Evolutionary conservation across 352 stramenopile species (phyloP), one percentile per base, ranked within the genome.

Genomic region (Phytophthora tubulina): DNA sequence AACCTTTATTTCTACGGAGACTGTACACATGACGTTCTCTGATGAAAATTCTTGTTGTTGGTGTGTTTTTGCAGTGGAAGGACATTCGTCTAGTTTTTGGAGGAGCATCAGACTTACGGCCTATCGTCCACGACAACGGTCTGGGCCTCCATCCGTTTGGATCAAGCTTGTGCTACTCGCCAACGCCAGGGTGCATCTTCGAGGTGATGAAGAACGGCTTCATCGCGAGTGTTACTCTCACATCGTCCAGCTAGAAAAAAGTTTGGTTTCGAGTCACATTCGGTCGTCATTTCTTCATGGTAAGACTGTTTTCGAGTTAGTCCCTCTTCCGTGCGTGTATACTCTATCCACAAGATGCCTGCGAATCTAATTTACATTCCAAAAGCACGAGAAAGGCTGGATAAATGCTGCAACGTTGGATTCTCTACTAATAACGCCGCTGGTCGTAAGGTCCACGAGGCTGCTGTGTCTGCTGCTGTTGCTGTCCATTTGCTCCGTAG

Each of bases 171-270:
- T 96, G 86, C 67, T 96, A 96, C 71, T 84, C 81, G 11, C 87
- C 82, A 36, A 78, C 81, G 5, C 75, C 82, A 65, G 89, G 88
- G 1, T 96, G 89, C 65, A 86, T 90, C 35, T 93, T 96, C 27
- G 89, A 96, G 69, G 85, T 95, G 48, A 86, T 95, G 75, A 92
- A 91, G 73, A 95, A 90, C 41, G 88, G 82, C 21, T 85, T 79
- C 53, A 81, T 95, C 41, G 88, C 86, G 10, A 95, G 85, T 63
- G 81, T 95, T 30, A 93, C 86, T 1, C 72, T 95, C 5, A 82
- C 63, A 32, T 68, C 58, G n/a, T 51, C 60, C 32, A 55, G 46
- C 31, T 80, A 72, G 41, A 57, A n/a, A 46, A 41, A 13, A 36
- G 14, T 17, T 44, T 17, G 10, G 0, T 7, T 32, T 4, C 39